phyloP scores from a whole-genome alignment of 495 filamentous ascomycete genomes.

The Tuber aestivum region DNA sequence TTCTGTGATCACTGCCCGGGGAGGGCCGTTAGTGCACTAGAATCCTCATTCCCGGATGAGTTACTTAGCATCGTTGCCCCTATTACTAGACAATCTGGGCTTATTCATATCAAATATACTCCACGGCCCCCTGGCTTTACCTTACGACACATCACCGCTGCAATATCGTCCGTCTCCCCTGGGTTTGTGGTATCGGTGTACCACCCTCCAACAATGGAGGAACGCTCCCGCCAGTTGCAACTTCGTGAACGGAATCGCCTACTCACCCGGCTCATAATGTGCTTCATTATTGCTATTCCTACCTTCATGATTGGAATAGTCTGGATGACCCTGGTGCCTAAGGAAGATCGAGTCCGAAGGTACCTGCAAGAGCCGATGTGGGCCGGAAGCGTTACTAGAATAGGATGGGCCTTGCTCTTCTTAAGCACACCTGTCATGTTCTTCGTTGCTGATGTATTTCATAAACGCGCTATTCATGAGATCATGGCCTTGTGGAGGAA shows the following conservation, averaged over 20 bases:
- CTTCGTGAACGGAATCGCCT: slow-evolving; percentile 57
- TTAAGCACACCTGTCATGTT: slow-evolving; percentile 87
- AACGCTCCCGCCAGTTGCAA: slow-evolving; percentile 68
- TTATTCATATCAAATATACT: slow-evolving; percentile 64
- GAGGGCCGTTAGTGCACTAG: slow-evolving; percentile 53
- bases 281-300: slow-evolving; percentile 70
- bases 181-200: slow-evolving; percentile 63
- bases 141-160: slow-evolving; percentile 63
- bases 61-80: slow-evolving; percentile 49
- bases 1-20: slow-evolving; percentile 78
- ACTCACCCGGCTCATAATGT: slow-evolving; percentile 60
- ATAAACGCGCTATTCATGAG: slow-evolving; percentile 71
- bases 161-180: slow-evolving; percentile 59
- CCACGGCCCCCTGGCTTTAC: slow-evolving; percentile 67
- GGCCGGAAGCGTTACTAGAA: slow-evolving; percentile 66
- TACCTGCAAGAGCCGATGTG: slow-evolving; percentile 66
- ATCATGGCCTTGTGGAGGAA: slow-evolving; percentile 71
- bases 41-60: slow-evolving; percentile 46
- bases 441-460: slow-evolving; percentile 80
- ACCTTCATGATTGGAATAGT: slow-evolving; percentile 87
- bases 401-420: slow-evolving; percentile 77
- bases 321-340: slow-evolving; percentile 74
- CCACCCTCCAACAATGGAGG: slow-evolving; percentile 78
- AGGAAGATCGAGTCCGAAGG: slow-evolving; percentile 50
- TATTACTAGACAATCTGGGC: slow-evolving; percentile 54